Conservation (phyloP, 169 alveolate species). For the Ichthyophthirius multifiliis region DNA sequence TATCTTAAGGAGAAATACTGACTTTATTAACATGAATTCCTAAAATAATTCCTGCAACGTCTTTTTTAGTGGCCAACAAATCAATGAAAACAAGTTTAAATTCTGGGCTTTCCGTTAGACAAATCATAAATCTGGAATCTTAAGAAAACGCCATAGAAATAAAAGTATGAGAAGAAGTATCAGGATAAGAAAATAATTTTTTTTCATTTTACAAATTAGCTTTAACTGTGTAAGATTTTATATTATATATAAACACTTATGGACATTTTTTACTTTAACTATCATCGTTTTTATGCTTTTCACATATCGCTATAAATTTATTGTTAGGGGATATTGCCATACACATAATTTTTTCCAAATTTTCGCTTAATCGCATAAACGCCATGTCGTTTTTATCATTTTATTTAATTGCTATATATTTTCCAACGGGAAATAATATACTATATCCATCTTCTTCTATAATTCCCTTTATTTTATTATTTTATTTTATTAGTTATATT, state of each 20-base stretch:
- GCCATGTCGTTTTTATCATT: conserved; percentile 48
- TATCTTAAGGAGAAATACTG: conserved; percentile 62
- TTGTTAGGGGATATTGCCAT: conserved; percentile 62
- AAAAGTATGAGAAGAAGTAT: conserved; percentile 14
- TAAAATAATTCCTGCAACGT: conserved; percentile 22
- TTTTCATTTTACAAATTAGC: conserved; percentile 22
- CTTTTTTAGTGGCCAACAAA: conserved; percentile 24
- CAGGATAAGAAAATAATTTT: conserved; percentile 19
- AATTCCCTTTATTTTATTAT: background rate
- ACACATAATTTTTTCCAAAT: conserved; percentile 50
- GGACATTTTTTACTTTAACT: conserved; percentile 24
- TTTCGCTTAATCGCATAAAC: conserved; percentile 51
- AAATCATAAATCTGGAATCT: conserved; percentile 29
- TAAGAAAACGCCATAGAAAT: conserved; percentile 31
- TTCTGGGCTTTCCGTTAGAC: conserved; percentile 43
- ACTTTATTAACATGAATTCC: conserved; percentile 39
- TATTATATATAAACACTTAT: conserved; percentile 54
- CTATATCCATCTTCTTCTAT: conserved; percentile 14
- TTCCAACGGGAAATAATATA: background rate
- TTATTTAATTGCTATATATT: conserved; percentile 53
- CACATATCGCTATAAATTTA: conserved; percentile 57
- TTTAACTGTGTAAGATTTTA: conserved; percentile 30
- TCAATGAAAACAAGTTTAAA: conserved; percentile 28
- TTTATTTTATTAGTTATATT: background rate
- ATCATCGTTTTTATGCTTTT: conserved; percentile 15